These are phyloP conservation scores for Solanum microdontum DNA, from an alignment of 257 asterid genomes.

Conservation along the genomic window DNA sequence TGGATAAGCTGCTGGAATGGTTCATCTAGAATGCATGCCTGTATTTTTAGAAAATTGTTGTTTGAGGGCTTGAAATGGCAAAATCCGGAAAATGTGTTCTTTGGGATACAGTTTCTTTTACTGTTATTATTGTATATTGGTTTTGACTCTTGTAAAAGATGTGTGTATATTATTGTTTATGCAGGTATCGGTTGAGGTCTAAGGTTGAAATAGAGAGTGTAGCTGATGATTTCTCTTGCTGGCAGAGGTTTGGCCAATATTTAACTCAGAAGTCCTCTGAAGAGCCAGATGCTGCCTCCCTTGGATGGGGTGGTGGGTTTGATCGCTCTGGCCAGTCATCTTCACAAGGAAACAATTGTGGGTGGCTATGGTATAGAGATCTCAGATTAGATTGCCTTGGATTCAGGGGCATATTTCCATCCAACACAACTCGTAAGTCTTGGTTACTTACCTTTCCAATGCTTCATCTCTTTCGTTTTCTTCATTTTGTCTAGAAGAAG, in stretches of 20 bases:
- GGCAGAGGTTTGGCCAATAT: conserved; percentile 75
- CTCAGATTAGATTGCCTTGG: conserved; percentile 89
- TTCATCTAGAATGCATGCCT: background rate
- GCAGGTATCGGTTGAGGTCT: conserved; percentile 78
- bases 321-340: conserved; percentile 52
- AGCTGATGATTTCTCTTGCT: conserved; percentile 55
- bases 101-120: background rate
- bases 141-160: background rate
- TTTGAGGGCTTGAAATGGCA: background rate
- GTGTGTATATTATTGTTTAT: background rate
- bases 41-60: background rate
- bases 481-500: background rate
- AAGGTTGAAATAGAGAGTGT: conserved; percentile 77
- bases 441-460: background rate
- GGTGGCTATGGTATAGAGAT: conserved; percentile 84
- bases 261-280: conserved; percentile 25
- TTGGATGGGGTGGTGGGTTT: conserved; percentile 68
- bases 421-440: conserved; percentile 52
- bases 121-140: background rate
- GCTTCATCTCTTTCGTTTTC: background rate
- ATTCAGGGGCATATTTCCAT: conserved; percentile 73
- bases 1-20: background rate
- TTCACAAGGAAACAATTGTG: conserved; percentile 40
- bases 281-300: conserved; percentile 53
- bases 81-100: background rate